Base-by-base conservation (phyloP, 345 rosid genomes). In the Murraya paniculata region DNA sequence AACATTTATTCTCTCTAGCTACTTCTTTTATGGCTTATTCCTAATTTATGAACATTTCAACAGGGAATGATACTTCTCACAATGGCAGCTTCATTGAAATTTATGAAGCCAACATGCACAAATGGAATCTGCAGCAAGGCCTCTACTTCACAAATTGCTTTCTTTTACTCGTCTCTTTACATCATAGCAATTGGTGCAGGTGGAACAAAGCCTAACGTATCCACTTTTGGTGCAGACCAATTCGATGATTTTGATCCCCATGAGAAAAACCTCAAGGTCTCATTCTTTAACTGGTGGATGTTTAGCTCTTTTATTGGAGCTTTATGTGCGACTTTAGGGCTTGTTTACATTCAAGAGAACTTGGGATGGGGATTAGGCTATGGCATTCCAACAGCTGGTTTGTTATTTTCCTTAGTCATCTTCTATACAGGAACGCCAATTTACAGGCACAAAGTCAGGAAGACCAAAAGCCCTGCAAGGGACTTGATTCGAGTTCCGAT, bases 201-300 rank as follows among this genome's bases (percentile, higher is more conserved):
- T 0, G 98, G 98, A 33, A 95, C 95, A 36, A 95, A 95, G 77
- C 98, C 98, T 8, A 95, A 91, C 89, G 92, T 95, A 66, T 95
- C 98, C 45, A 93, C 98, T 35, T 92, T 95, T 48, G 98, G 98
- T 1, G 98, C 98, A 1, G 98, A 95, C 91, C 98, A 95, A 73
- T 95, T 95, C 78, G 98, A 95, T 74, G 91, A 90, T 71, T 91
- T 80, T 53, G 72, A 85, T 78, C 82, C 86, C 4, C 53, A 25
- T 3, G 98, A 95, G 81, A 93, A 89, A 21, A 82, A 82, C 80
- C 91, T 83, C 78, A 93, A 95, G 73, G 91, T 81, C 64, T 92
- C 98, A 5, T 95, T 95, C 89, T 95, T 95, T 86, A 93, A 95
- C 59, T 93, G 98, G 98, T 95, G 98, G 98, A 88, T 95, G 94